Conservation (phyloP, 176 grass and related monocot species). For the Eremochloa ophiuroides region DNA sequence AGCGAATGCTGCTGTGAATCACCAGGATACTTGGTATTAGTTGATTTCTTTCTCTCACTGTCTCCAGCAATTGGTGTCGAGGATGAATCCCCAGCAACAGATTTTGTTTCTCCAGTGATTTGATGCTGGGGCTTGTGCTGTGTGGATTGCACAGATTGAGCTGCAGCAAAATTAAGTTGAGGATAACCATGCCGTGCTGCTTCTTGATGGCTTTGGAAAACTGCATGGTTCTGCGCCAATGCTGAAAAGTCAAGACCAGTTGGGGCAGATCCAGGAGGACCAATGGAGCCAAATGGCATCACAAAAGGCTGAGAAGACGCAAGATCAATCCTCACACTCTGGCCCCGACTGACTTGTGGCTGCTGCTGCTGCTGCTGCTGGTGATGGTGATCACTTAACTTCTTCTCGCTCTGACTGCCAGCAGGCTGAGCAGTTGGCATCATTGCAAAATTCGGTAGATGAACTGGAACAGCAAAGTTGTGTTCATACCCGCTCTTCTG, state of each 20-base stretch:
- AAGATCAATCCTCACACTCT: conserved; percentile 70
- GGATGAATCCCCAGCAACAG: conserved; percentile 49
- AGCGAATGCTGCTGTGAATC: conserved; percentile 72
- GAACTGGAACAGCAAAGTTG: conserved; percentile 57
- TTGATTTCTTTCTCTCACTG: conserved; percentile 60
- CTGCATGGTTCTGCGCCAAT: conserved; percentile 61
- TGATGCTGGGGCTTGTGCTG: conserved; percentile 63
- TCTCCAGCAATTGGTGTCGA: conserved; percentile 47
- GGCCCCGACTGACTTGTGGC: conserved; percentile 38
- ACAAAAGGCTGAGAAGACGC: conserved; percentile 76
- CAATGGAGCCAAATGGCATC: conserved; percentile 71
- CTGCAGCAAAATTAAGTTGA: conserved; percentile 50
- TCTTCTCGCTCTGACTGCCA: conserved; percentile 61
- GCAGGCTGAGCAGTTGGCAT: conserved; percentile 40
- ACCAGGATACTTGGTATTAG: conserved; percentile 37
- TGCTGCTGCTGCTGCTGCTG: conserved; percentile 52
- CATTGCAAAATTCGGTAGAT: conserved; percentile 65
- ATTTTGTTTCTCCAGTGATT: conserved; percentile 54
- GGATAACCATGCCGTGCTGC: conserved; percentile 65
- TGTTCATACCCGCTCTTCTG: conserved; percentile 58
- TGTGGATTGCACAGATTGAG: conserved; percentile 43
- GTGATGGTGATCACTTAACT: conserved; percentile 40
- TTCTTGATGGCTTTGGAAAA: conserved; percentile 86
- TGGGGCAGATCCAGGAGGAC: conserved; percentile 44
- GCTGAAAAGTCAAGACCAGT: conserved; percentile 82